These are phyloP conservation scores for Suillus occidentalis DNA, from an alignment of 768 basidiomycete species.

Conservation along the genomic window DNA sequence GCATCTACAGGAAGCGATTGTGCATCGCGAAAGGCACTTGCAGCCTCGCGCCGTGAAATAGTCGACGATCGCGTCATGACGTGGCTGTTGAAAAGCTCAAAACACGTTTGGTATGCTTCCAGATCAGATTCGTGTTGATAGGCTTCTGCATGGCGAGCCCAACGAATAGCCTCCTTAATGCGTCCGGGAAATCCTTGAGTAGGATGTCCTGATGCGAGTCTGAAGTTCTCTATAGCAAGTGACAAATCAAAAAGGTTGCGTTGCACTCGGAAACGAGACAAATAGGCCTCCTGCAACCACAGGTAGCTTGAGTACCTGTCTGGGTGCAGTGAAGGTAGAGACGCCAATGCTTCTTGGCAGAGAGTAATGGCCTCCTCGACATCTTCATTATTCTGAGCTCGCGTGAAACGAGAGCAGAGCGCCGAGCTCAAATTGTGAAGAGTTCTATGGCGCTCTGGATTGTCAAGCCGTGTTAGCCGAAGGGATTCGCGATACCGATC, in stretches of 20 bases:
- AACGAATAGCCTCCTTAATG: no score
- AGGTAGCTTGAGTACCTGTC: not conserved
- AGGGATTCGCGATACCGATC: not conserved
- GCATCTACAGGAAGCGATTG: not conserved
- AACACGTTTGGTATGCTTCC: no score
- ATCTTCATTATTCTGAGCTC: no score
- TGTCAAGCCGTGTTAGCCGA: not conserved
- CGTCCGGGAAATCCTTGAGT: no score
- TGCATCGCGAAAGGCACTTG: no score
- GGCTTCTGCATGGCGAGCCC: no score
- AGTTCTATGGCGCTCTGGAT: not conserved
- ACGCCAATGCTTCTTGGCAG: not conserved
- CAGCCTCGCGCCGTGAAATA: no score
- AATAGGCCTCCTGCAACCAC: not conserved
- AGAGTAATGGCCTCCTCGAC: no score
- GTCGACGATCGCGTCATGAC: no score
- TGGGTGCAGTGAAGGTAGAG: not conserved
- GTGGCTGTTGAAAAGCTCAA: no score
- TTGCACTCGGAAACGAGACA: not conserved
- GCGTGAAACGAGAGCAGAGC: not conserved
- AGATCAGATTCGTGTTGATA: no score
- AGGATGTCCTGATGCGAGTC: no score
- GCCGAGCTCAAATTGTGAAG: not conserved
- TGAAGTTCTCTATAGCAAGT: not conserved
- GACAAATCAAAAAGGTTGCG: not conserved